Base-by-base conservation (phyloP, 345 rosid species). In the Moricandia moricandioides region DNA sequence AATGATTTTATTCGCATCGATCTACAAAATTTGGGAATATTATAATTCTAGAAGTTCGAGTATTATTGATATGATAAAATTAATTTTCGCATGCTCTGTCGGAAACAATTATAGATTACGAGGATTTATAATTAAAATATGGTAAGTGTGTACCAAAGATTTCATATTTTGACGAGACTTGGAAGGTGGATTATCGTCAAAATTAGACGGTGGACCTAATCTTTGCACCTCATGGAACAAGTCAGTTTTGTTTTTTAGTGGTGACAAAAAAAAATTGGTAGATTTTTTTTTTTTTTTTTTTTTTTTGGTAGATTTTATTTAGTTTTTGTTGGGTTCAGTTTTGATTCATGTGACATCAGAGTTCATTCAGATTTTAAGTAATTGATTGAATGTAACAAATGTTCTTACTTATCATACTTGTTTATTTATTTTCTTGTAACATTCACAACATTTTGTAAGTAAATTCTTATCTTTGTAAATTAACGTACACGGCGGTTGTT, bases 141-240 rank as follows among this genome's bases (percentile, higher is more conserved):
- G 1, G 29, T 29, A 18, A 12, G 12, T 62, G 51, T 39, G 31
- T 29, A 29, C 65, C 60, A 69, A 69, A 39, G 47, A 68, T 68
- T 21, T 61, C 17, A 29, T 61, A 69, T 27, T 34, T 76, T 63
- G 72, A 64, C 67, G 80, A 77, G 67, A 57, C 67, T 70, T 77
- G 67, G 33, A 77, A 77, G 62, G 4, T 56, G 39, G 24, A 24
- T 65, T 17, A 51, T 40, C 58, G 78, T 78, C 78, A 78, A 72
- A 71, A 10, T 21, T 5, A 11, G 77, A 78, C 34, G 81, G 81
- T 78, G 65, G 58, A 72, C 65, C 81, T 72, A 78, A 72, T 67
- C 33, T 34, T 29, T 18, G 6, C 52, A 52, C 8, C 78, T 60
- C 72, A 74, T 61, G 64, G 73, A 78, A 72, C 73, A 72, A 72